Base-by-base conservation (phyloP, 192 early-diverging fungal species). In the Backusella circina region DNA sequence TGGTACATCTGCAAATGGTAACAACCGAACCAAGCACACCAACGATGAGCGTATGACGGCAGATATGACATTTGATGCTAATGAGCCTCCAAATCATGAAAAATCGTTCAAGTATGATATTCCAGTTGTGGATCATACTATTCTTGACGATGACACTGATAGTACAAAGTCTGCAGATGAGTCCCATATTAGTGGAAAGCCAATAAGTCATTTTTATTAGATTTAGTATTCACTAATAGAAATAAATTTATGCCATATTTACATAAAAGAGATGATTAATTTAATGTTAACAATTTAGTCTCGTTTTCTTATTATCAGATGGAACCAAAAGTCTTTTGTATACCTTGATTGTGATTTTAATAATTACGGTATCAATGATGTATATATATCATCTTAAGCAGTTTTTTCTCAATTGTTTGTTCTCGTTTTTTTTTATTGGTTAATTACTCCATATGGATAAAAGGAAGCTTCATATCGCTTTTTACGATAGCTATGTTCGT, bases 1-100 rank as follows among this genome's bases (percentile, higher is more conserved):
- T 26, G 54, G 54, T 12, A 61, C 54, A 26, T 61, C 54, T 13
- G 21, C 54, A 10, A 72, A 71, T 23, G 26, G 21, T 36, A 51
- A 61, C 26, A 44, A 33, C 16, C 26, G n/a, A 12, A 47, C 35
- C 3, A 72, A 72, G 18, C 64, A 77, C 26, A 44, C 51, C 6
- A 71, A 70, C 1, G 65, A 21, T n/a, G 76, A 77, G 16, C 32
- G 47, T 35, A 66, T 50, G 6, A 67, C 76, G 26, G 65, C 71
- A 2, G 76, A 73, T 32, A 50, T 77, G 44, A 77, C 76, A 36
- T 73, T 77, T 67, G 71, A 77, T 77, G 37, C 57, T n/a, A 70
- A 32, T 23, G 67, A 65, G 50, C 38, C 31, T 5, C 26, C n/a
- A 23, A 61, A 32, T 12, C 54, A 61, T 61, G 54, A 61, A 28